Conservation (phyloP, 768 basidiomycete species). For the Mrakia blollopis region DNA sequence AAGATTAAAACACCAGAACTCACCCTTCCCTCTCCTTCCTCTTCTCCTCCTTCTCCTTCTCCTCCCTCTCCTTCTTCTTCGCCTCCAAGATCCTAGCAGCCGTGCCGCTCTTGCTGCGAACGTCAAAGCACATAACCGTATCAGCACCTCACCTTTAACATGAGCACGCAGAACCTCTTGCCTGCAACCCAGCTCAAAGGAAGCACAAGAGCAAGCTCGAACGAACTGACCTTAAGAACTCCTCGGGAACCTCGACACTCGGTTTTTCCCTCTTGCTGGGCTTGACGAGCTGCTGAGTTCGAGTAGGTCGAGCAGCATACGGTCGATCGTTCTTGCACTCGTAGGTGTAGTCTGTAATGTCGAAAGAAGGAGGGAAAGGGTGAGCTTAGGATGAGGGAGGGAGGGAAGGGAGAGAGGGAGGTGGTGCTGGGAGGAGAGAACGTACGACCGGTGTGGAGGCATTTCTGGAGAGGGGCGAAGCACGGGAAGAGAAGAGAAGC, state of each 20-base stretch:
- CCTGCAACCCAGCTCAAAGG: not conserved
- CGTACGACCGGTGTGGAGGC: slow-evolving; percentile 19
- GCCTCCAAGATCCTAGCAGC: slow-evolving; percentile 77
- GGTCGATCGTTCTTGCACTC: slow-evolving; percentile 77
- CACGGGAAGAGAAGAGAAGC: no score
- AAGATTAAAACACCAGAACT: not conserved
- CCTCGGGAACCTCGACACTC: slow-evolving; percentile 78
- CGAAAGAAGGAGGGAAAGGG: slow-evolving; percentile 37
- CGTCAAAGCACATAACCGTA: not conserved
- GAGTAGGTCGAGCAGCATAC: slow-evolving; percentile 82
- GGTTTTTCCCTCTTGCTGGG: slow-evolving; percentile 69
- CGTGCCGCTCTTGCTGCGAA: slow-evolving; percentile 57
- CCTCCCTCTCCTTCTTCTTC: slow-evolving; percentile 70
- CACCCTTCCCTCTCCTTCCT: slow-evolving; percentile 9
- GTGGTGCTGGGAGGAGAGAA: not conserved
- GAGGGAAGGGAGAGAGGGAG: not conserved
- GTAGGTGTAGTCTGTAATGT: slow-evolving; percentile 78
- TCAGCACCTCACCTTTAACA: not conserved
- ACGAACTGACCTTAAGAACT: slow-evolving; percentile 67
- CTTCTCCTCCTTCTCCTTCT: slow-evolving; percentile 41
- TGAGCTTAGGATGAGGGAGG: not conserved
- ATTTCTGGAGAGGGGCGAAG: not conserved
- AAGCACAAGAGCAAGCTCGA: not conserved
- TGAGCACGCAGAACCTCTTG: not conserved
- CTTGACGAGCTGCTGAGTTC: slow-evolving; percentile 78